Percentiles rank a stretch among this genome's conserved stretches.
Conservation (phyloP, 495 filamentous ascomycete genomes). For the Penicillium mononematosum region DNA sequence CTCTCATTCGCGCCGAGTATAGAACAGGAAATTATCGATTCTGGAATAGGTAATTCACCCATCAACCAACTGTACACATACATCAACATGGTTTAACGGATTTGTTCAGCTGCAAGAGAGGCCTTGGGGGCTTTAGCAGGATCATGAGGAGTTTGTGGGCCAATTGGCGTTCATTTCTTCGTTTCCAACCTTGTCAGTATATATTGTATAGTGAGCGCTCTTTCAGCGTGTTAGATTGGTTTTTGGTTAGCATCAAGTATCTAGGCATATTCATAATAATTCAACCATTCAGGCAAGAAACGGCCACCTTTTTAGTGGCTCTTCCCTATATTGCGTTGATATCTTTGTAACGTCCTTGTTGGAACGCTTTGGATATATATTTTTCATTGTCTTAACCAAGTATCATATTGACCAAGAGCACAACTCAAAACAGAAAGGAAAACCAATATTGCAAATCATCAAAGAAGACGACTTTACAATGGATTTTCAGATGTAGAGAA, state of each 20-base stretch:
- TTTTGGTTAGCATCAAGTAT: background rate
- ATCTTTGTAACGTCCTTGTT: background rate
- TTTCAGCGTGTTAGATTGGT: background rate
- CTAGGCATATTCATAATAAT: background rate
- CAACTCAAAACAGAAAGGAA: background rate
- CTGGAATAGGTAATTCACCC: slow-evolving; percentile 38
- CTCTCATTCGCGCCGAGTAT: slow-evolving; percentile 35
- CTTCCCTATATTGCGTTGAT: background rate
- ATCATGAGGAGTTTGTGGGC: slow-evolving; percentile 6
- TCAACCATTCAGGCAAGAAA: background rate
- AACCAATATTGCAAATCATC: background rate
- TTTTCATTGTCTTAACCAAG: background rate
- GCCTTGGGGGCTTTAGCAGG: background rate
- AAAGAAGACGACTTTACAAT: background rate
- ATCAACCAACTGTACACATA: slow-evolving; percentile 41
- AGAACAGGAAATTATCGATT: slow-evolving; percentile 40
- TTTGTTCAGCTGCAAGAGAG: slow-evolving; percentile 4
- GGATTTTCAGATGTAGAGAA: background rate
- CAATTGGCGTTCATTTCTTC: slow-evolving; percentile 3
- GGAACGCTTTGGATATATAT: background rate
- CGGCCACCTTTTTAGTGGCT: background rate
- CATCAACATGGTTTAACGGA: slow-evolving; percentile 37
- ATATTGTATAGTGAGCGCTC: slow-evolving; percentile 8
- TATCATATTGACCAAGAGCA: background rate
- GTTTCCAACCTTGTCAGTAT: slow-evolving; percentile 2